Evolutionary conservation across 257 asterid species (phyloP).

Genomic region (Penstemon davidsonii): DNA sequence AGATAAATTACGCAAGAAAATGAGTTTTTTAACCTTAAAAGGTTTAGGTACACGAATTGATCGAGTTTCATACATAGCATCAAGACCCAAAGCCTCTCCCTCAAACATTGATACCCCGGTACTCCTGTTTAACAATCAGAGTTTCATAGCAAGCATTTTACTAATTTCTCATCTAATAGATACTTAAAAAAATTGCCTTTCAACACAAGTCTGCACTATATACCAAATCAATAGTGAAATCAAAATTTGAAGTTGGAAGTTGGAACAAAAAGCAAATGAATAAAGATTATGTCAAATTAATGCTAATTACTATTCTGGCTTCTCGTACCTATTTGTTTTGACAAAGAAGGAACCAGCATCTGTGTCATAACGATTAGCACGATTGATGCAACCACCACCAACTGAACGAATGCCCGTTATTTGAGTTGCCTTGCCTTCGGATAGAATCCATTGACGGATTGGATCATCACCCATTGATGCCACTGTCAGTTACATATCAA

Average conservation of each 20-base stretch:
- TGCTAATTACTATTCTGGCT: neutral
- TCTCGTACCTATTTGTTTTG: conserved; percentile 73
- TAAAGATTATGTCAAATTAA: neutral
- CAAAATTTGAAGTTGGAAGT: neutral
- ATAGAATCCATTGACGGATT: conserved; percentile 77
- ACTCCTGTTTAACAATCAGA: conserved; percentile 50
- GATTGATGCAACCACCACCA: conserved; percentile 95
- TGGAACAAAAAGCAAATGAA: neutral
- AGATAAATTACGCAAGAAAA: conserved; percentile 17
- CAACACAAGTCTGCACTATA: neutral
- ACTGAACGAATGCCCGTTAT: conserved; percentile 72
- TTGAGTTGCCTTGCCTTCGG: conserved; percentile 87
- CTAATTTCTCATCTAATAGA: neutral
- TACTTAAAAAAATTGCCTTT: neutral
- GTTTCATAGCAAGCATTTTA: conserved; percentile 8
- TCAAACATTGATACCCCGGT: conserved; percentile 87
- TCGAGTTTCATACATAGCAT: conserved; percentile 79
- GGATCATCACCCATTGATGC: conserved; percentile 82
- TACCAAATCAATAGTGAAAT: no score
- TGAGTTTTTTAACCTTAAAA: conserved; percentile 51
- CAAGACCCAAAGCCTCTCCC: conserved; percentile 92
- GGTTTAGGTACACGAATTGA: conserved; percentile 89
- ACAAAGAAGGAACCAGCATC: conserved; percentile 88
- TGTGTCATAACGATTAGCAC: conserved; percentile 76
- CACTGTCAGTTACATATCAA: conserved; percentile 41